Evolutionary conservation across 2,329 filamentous ascomycete genomes (phyloP).

Genomic region (Trichophyton benhamiae): DNA sequence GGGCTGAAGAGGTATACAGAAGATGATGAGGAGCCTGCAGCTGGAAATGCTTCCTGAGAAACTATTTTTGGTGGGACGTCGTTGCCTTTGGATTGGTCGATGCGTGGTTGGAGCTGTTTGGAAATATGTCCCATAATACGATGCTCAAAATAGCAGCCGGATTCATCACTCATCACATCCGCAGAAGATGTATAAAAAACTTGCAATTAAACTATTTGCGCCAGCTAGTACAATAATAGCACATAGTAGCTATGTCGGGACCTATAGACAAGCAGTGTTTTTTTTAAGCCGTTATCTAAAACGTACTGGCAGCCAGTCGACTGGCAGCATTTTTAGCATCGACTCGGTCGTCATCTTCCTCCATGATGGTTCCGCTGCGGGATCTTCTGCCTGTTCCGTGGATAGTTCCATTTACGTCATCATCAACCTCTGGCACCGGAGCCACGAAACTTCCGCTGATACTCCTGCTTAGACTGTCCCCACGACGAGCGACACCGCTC

Average conservation of each 20-base stretch:
- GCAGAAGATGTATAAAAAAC: background rate
- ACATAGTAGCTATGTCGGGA: background rate
- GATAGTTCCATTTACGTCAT: conserved; percentile 38
- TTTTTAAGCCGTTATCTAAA: conserved; percentile 41
- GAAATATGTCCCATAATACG: too few relatives aligned
- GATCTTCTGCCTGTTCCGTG: conserved; percentile 35
- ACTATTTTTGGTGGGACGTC: too few relatives aligned
- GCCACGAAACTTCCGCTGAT: conserved; percentile 60
- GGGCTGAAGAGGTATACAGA: conserved; percentile 18
- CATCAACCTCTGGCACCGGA: conserved; percentile 51
- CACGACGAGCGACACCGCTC: conserved; percentile 80
- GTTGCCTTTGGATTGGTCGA: too few relatives aligned
- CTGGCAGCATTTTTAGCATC: conserved; percentile 94
- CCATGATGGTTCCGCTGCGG: conserved; percentile 36
- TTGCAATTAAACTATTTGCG: background rate
- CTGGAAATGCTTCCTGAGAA: background rate
- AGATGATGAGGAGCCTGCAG: background rate
- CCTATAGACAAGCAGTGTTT: background rate
- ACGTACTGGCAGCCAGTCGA: conserved; percentile 84
- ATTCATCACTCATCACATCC: background rate
- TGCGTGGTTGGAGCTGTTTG: too few relatives aligned
- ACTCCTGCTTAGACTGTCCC: conserved; percentile 65
- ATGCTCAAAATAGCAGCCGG: too few relatives aligned
- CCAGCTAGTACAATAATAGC: background rate
- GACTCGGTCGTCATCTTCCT: conserved; percentile 75